These are phyloP conservation scores for Ustulina deusta DNA, from an alignment of 2,329 filamentous ascomycete genomes.

Conservation along the genomic window DNA sequence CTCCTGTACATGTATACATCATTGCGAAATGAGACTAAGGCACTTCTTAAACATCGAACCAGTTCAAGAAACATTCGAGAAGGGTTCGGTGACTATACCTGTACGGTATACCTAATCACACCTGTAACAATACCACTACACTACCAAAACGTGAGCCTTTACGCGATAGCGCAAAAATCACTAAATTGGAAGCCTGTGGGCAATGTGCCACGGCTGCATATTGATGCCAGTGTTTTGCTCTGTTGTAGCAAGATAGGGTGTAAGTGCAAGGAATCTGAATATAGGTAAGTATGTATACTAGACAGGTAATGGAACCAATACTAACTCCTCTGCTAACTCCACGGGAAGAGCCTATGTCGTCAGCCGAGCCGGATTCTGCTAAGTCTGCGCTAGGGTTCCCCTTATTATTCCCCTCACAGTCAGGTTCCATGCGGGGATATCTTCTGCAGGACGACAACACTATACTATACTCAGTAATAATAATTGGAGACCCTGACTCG, in stretches of 20 bases:
- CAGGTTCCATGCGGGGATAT: constrained; percentile 32
- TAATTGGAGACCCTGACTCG: constrained; percentile 4
- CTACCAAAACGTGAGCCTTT: not conserved
- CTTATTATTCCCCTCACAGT: constrained; percentile 33
- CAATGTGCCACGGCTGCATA: not conserved
- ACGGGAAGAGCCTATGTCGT: constrained; percentile 23
- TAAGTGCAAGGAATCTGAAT: not conserved
- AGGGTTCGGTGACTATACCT: not conserved
- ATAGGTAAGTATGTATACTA: too few relatives aligned
- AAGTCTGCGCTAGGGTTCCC: constrained; percentile 17
- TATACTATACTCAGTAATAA: constrained; percentile 18
- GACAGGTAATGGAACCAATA: too few relatives aligned
- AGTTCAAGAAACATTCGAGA: constrained; percentile 18
- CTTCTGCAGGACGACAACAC: constrained; percentile 10
- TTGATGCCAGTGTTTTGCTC: not conserved
- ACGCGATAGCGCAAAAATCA: constrained; percentile 2
- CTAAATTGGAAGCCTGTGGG: not conserved
- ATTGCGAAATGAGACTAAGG: not conserved
- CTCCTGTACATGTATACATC: not conserved
- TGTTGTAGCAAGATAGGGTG: not conserved
- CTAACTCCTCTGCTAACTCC: not conserved
- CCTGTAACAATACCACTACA: not conserved
- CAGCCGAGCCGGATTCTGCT: constrained; percentile 17
- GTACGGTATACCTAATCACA: not conserved
- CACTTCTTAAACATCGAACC: not conserved